A percentile compares a stretch with the other conserved stretches of the same genome.
Evolutionary conservation across 495 filamentous ascomycete genomes (phyloP).

Genomic region (Xylaria telfairii): DNA sequence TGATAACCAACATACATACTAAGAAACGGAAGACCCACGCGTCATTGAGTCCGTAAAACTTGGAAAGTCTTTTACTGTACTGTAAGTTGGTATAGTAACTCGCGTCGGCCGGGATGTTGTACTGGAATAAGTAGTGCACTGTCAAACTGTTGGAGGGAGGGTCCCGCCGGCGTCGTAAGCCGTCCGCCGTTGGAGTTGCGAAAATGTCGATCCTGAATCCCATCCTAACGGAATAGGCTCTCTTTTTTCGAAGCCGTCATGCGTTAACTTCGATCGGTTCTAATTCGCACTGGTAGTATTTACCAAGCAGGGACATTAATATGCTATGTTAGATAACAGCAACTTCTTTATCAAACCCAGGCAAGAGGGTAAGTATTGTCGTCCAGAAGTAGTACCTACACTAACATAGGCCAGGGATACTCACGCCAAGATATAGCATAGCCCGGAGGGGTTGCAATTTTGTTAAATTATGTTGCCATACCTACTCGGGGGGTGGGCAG

Average conservation of each 20-base stretch:
- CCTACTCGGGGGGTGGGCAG: background rate
- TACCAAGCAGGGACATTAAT: background rate
- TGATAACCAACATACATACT: background rate
- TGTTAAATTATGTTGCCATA: slow-evolving; percentile 14
- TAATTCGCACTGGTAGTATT: background rate
- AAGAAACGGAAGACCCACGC: background rate
- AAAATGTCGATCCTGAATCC: background rate
- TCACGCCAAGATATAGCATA: background rate
- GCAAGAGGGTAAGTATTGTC: background rate
- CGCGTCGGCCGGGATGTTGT: slow-evolving; percentile 1
- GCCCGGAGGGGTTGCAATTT: slow-evolving; percentile 14
- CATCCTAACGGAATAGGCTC: background rate
- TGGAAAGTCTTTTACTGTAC: background rate
- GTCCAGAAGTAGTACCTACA: too few relatives aligned
- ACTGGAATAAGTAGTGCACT: background rate
- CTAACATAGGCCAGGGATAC: background rate
- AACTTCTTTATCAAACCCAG: background rate
- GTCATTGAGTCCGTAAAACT: slow-evolving; percentile 10
- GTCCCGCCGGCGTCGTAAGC: slow-evolving; percentile 9
- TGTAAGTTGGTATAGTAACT: background rate
- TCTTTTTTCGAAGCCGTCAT: background rate
- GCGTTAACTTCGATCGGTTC: background rate
- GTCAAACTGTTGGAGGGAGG: background rate
- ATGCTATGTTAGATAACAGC: too few relatives aligned
- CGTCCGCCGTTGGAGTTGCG: background rate